These are phyloP conservation scores for Erodium maritimum DNA, from an alignment of 345 rosid genomes.

Conservation along the genomic window DNA sequence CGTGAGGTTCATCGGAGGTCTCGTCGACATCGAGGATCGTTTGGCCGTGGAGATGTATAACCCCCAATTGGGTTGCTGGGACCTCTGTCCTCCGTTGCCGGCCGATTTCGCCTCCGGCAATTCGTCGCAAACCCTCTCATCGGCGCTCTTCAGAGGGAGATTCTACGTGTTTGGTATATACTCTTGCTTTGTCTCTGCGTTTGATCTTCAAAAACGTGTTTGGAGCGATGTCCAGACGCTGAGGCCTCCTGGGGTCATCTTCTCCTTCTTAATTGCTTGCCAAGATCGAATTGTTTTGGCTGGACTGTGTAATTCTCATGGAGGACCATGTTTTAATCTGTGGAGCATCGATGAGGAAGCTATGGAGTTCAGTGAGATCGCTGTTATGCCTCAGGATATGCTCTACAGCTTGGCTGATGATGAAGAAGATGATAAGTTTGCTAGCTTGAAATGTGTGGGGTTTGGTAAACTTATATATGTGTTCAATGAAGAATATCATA, in stretches of 20 bases:
- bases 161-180: constrained; percentile 63
- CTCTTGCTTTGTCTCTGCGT: constrained; percentile 42
- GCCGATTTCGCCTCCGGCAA: constrained; percentile 50
- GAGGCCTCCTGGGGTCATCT: constrained; percentile 61
- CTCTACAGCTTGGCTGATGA: constrained; percentile 47
- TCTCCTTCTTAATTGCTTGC: constrained; percentile 53
- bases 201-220: constrained; percentile 36
- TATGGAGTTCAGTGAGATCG: constrained; percentile 63
- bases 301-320: constrained; percentile 39
- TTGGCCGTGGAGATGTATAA: constrained; percentile 63
- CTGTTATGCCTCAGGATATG: constrained; percentile 55
- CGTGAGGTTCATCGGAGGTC: constrained; percentile 46
- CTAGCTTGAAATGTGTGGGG: constrained; percentile 78
- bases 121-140: constrained; percentile 46
- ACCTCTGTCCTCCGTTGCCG: constrained; percentile 61
- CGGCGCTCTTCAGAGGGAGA: constrained; percentile 35
- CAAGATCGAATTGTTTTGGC: constrained; percentile 51
- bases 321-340: constrained; percentile 49
- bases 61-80: constrained; percentile 49
- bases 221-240: constrained; percentile 68
- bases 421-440: constrained; percentile 62
- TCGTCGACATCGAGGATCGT: constrained; percentile 72
- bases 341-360: constrained; percentile 48
- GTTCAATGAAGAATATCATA: constrained; percentile 66
- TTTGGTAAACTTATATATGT: constrained; percentile 61